phyloP scores from a whole-genome alignment of 345 rosid genomes.

The Stellera chamaejasme region DNA sequence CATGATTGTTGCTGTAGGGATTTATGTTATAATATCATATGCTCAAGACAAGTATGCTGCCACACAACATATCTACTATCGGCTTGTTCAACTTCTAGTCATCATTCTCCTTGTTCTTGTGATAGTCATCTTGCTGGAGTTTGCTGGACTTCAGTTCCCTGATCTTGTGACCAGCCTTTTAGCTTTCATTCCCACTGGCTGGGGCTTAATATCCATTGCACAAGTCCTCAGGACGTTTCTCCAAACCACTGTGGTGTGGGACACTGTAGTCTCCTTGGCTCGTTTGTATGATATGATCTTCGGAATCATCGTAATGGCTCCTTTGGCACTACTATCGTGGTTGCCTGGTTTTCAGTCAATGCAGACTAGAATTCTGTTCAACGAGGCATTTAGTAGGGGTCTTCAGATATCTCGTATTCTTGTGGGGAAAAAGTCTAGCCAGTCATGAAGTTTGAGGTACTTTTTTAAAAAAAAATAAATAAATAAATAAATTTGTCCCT shows the following conservation, averaged over 20 bases:
- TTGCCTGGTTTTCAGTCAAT: constrained; percentile 73
- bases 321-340: constrained; percentile 65
- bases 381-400: constrained; percentile 68
- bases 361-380: constrained; percentile 63
- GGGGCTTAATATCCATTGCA: constrained; percentile 50
- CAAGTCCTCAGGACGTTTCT: constrained; percentile 48
- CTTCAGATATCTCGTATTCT: constrained; percentile 61
- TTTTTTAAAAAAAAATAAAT: no score
- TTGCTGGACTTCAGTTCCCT: constrained; percentile 35
- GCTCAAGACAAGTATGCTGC: constrained; percentile 57
- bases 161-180: constrained; percentile 59
- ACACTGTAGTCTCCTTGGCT: constrained; percentile 46
- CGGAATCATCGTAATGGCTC: constrained; percentile 55
- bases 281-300: constrained; percentile 56
- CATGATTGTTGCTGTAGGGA: constrained; percentile 30
- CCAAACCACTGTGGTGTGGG: constrained; percentile 39
- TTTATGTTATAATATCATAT: constrained; percentile 37
- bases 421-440: constrained; percentile 44
- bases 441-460: neutral
- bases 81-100: constrained; percentile 62
- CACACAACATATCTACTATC: constrained; percentile 54
- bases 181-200: constrained; percentile 70
- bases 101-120: constrained; percentile 35
- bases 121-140: constrained; percentile 43
- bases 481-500: no score